Conservation (phyloP, 169 alveolate species). For the Cryptosporidium muris region DNA sequence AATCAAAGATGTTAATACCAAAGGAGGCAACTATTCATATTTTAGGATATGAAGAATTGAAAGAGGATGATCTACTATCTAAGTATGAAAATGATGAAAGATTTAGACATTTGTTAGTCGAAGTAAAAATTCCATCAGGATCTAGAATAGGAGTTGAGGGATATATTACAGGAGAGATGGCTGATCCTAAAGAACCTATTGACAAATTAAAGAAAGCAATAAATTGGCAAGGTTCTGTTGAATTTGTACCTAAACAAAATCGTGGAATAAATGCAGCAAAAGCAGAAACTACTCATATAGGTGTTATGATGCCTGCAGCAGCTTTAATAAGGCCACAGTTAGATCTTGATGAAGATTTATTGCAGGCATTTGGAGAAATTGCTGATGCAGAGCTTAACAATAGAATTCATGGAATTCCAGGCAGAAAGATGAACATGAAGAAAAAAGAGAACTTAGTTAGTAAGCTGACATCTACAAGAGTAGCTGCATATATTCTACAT, state of each 20-base stretch:
- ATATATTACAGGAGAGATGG: slow-evolving; percentile 40
- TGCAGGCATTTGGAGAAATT: slow-evolving; percentile 69
- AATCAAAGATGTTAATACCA: slow-evolving; percentile 55
- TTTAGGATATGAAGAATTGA: slow-evolving; percentile 31
- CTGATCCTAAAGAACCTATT: slow-evolving; percentile 45
- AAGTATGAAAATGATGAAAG: slow-evolving; percentile 68
- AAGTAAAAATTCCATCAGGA: slow-evolving; percentile 47
- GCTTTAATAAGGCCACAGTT: slow-evolving; percentile 66
- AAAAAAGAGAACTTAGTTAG: slow-evolving; percentile 30
- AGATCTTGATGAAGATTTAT: slow-evolving; percentile 35
- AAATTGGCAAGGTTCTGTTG: slow-evolving; percentile 70
- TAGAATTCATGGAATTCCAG: slow-evolving; percentile 53
- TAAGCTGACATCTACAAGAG: slow-evolving; percentile 49
- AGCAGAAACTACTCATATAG: slow-evolving; percentile 67
- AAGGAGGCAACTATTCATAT: slow-evolving; percentile 63
- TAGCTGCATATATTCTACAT: slow-evolving; percentile 65
- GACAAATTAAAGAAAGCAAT: slow-evolving; percentile 58
- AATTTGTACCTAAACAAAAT: slow-evolving; percentile 57
- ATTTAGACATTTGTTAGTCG: slow-evolving; percentile 62
- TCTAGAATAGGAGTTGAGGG: slow-evolving; percentile 34
- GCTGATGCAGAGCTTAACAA: slow-evolving; percentile 57
- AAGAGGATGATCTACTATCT: slow-evolving; percentile 58
- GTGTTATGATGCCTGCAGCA: slow-evolving; percentile 68
- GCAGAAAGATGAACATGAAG: slow-evolving; percentile 41
- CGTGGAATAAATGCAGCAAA: slow-evolving; percentile 43